Conservation (phyloP, 2,329 filamentous ascomycete genomes). For the Thyridium curvatum region DNA sequence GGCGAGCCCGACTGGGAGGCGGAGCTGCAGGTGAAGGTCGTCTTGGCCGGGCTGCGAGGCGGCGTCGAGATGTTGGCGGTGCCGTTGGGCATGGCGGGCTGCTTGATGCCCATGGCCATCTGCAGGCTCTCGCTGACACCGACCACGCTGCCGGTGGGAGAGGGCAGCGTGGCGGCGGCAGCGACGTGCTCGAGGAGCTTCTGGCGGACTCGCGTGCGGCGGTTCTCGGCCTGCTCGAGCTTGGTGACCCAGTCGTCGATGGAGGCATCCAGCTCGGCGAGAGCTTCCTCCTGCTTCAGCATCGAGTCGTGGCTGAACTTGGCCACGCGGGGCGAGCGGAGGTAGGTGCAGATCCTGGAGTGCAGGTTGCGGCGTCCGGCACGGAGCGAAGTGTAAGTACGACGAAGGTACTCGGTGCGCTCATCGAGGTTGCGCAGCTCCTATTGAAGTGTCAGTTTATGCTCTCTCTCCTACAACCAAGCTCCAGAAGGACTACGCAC, state of each 20-base stretch:
- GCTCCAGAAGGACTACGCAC: conserved; percentile 27
- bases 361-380: conserved; percentile 73
- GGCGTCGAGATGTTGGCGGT: conserved; percentile 46
- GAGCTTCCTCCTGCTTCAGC: conserved; percentile 72
- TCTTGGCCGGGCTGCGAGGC: conserved; percentile 52
- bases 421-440: conserved; percentile 73
- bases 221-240: conserved; percentile 74
- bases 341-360: conserved; percentile 68
- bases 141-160: conserved; percentile 15
- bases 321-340: conserved; percentile 63
- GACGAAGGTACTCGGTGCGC: conserved; percentile 70
- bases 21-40: conserved; percentile 17
- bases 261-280: conserved; percentile 68
- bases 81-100: conserved; percentile 18
- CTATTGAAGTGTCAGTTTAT: conserved; percentile 26
- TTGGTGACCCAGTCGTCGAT: conserved; percentile 79
- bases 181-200: conserved; percentile 79
- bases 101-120: conserved; percentile 31
- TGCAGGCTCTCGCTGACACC: conserved; percentile 33
- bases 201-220: conserved; percentile 67
- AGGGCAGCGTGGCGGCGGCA: conserved; percentile 53
- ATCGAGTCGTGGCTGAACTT: conserved; percentile 70
- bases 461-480: not conserved
- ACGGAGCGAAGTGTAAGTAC: conserved; percentile 68
- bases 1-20: conserved; percentile 29